phyloP scores from a whole-genome alignment of 129 eudicot genomes.

The Lonicera japonica region DNA sequence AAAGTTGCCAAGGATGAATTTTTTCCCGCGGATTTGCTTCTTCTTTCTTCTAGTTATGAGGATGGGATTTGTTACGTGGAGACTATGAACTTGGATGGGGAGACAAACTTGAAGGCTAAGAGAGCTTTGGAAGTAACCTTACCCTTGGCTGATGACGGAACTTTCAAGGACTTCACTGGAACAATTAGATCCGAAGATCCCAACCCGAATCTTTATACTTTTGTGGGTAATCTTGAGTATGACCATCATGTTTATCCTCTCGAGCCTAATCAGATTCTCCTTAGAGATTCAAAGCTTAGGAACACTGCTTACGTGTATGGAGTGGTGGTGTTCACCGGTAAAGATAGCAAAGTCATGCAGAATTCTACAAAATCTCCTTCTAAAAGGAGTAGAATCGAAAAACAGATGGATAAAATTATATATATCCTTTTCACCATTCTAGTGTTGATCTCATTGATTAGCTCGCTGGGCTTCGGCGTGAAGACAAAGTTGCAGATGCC shows the following conservation, averaged over 20 bases:
- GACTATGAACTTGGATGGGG: slow-evolving; percentile 72
- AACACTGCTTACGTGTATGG: slow-evolving; percentile 54
- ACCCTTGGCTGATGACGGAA: slow-evolving; percentile 37
- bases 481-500: slow-evolving; percentile 38
- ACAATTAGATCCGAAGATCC: slow-evolving; percentile 55
- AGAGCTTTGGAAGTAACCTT: slow-evolving; percentile 48
- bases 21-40: slow-evolving; percentile 64
- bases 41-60: slow-evolving; percentile 54
- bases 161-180: slow-evolving; percentile 42
- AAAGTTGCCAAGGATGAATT: slow-evolving; percentile 55
- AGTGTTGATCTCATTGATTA: slow-evolving; percentile 45
- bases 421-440: slow-evolving; percentile 49
- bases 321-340: slow-evolving; percentile 51
- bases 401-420: slow-evolving; percentile 59
- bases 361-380: slow-evolving; percentile 61
- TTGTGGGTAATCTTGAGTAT: slow-evolving; percentile 56
- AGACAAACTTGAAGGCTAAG: slow-evolving; percentile 61
- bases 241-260: slow-evolving; percentile 41
- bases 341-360: slow-evolving; percentile 63
- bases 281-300: slow-evolving; percentile 62
- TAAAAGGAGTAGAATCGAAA: slow-evolving; percentile 56
- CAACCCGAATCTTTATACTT: slow-evolving; percentile 51
- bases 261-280: slow-evolving; percentile 54
- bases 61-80: slow-evolving; percentile 74
- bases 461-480: slow-evolving; percentile 45